Evolutionary conservation across 2,329 filamentous ascomycete genomes (phyloP).

Genomic region (Alternaria triticina): DNA sequence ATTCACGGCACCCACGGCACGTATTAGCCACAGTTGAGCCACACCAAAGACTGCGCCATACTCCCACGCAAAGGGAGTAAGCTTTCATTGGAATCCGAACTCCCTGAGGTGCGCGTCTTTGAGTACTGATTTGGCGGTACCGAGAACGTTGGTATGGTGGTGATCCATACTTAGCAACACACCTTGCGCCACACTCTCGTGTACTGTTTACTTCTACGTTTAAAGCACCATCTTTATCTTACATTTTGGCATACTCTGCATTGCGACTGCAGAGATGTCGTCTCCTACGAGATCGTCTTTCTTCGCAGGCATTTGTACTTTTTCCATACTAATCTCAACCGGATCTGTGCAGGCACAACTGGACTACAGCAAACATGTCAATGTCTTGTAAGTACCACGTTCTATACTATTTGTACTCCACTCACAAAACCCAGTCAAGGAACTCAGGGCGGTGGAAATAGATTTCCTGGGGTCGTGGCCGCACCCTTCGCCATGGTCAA

Average conservation of each 20-base stretch:
- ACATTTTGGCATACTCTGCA: neutral
- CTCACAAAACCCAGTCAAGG: slow-evolving; percentile 14
- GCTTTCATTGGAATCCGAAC: neutral
- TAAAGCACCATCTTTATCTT: neutral
- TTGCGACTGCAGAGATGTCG: neutral
- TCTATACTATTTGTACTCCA: neutral
- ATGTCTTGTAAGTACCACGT: slow-evolving; percentile 41
- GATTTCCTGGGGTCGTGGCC: slow-evolving; percentile 46
- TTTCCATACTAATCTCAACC: neutral
- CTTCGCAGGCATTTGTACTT: neutral
- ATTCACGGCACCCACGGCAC: neutral
- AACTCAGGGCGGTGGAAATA: slow-evolving; percentile 43
- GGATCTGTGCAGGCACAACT: neutral
- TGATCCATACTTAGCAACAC: neutral
- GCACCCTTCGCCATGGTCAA: slow-evolving; percentile 48
- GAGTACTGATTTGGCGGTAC: neutral
- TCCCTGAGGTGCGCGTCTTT: neutral
- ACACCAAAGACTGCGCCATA: neutral
- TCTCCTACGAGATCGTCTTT: neutral
- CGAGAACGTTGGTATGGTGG: neutral
- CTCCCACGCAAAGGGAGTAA: neutral
- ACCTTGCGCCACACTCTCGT: neutral
- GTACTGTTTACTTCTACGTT: neutral
- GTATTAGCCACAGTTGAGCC: neutral
- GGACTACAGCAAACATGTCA: slow-evolving; percentile 43